Evolutionary conservation across 345 rosid species (phyloP).

Genomic region (Hevea brasiliensis): DNA sequence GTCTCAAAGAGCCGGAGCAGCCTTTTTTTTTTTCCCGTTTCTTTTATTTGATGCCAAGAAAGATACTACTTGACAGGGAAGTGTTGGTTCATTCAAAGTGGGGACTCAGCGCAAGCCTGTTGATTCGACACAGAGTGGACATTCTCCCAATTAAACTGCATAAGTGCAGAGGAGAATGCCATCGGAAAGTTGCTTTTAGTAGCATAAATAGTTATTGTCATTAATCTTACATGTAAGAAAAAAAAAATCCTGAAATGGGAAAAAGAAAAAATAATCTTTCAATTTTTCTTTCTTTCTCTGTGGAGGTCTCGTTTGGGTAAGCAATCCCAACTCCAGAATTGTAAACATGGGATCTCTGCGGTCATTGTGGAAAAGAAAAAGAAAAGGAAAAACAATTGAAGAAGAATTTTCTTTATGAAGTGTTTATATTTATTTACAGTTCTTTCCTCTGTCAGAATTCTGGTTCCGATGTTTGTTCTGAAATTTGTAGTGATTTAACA

Average conservation of each 20-base stretch:
- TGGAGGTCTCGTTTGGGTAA: conserved; percentile 40
- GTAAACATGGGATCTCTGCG: conserved; percentile 47
- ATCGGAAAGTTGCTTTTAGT: conserved; percentile 25
- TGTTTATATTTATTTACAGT: not conserved
- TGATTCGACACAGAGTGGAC: conserved; percentile 30
- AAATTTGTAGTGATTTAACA: not conserved
- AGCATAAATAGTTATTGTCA: conserved; percentile 25
- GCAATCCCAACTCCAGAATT: conserved; percentile 40
- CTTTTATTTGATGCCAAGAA: conserved; percentile 32
- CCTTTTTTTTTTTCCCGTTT: conserved; percentile 5
- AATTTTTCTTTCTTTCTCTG: conserved; percentile 14
- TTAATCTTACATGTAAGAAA: conserved; percentile 24
- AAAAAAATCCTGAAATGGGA: not conserved
- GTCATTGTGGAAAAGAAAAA: conserved; percentile 17
- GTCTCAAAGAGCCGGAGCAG: conserved; percentile 73
- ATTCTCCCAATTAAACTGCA: conserved; percentile 45
- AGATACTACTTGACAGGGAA: conserved; percentile 30
- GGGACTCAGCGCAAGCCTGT: conserved; percentile 61
- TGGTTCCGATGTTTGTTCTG: not conserved
- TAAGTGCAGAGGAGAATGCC: conserved; percentile 48
- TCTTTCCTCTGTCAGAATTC: not conserved
- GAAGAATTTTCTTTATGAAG: not conserved
- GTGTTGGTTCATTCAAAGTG: conserved; percentile 94
- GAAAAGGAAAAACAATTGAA: not conserved
- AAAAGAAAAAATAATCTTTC: conserved; percentile 4